Percentiles rank a stretch among this genome's conserved stretches.
phyloP scores from a whole-genome alignment of 768 basidiomycete species.

The Mycena epipterygia region DNA sequence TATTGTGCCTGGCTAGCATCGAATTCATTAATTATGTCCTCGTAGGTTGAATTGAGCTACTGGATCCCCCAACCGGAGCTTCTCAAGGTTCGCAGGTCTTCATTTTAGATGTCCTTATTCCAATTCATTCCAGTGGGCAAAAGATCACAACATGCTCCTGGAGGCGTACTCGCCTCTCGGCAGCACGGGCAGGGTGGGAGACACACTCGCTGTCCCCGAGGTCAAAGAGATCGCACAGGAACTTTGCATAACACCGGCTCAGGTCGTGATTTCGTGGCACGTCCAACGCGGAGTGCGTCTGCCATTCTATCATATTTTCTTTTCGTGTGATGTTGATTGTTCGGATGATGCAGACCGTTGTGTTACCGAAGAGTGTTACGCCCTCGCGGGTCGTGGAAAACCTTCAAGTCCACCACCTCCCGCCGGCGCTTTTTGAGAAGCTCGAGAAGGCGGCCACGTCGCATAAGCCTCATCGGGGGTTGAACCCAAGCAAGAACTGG shows the following conservation, averaged over 20 bases:
- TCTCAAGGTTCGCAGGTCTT: constrained; percentile 61
- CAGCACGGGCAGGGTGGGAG: constrained; percentile 68
- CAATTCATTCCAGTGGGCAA: constrained; percentile 67
- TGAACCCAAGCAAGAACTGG: constrained; percentile 74
- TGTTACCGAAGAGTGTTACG: constrained; percentile 84
- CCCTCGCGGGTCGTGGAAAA: constrained; percentile 79
- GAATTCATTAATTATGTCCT: background rate
- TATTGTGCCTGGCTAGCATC: background rate
- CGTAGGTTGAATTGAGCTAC: constrained; percentile 77
- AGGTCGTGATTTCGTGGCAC: constrained; percentile 83
- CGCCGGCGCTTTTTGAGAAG: constrained; percentile 56
- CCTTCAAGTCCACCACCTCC: constrained; percentile 60
- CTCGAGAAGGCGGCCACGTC: constrained; percentile 66
- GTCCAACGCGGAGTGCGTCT: constrained; percentile 77
- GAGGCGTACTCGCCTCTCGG: constrained; percentile 87
- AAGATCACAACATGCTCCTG: constrained; percentile 72
- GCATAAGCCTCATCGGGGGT: constrained; percentile 67
- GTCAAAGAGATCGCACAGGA: constrained; percentile 72
- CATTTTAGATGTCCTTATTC: background rate
- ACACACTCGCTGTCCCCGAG: constrained; percentile 71
- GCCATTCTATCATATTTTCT: background rate
- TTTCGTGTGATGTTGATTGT: background rate
- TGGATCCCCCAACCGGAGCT: constrained; percentile 85
- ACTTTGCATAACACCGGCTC: constrained; percentile 80
- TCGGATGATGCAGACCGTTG: constrained; percentile 72